These are phyloP conservation scores for Ophiostoma himal-ulmi DNA, from an alignment of 2,329 filamentous ascomycete species.

Conservation along the genomic window DNA sequence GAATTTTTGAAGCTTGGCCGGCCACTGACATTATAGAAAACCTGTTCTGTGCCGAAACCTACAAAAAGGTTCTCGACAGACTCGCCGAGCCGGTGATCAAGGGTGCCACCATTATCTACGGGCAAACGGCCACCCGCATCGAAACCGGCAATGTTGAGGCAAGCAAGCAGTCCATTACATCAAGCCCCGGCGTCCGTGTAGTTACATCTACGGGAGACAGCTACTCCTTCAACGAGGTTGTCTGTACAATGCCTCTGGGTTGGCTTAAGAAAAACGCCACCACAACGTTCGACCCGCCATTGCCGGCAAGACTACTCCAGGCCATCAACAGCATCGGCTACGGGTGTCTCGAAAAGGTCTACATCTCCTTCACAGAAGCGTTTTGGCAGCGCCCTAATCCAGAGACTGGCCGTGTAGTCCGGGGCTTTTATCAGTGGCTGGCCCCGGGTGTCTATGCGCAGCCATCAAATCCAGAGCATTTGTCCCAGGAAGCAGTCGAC, in stretches of 20 bases:
- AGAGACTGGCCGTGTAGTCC: constrained; percentile 38
- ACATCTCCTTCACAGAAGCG: constrained; percentile 64
- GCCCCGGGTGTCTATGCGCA: constrained; percentile 58
- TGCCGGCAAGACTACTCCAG: constrained; percentile 51
- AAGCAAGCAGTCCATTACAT: constrained; percentile 15
- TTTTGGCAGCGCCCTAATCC: constrained; percentile 59
- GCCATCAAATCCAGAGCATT: constrained; percentile 55
- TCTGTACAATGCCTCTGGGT: constrained; percentile 62
- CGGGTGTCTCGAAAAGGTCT: constrained; percentile 59
- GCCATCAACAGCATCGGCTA: constrained; percentile 63
- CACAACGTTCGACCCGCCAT: constrained; percentile 53
- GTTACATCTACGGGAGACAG: constrained; percentile 41
- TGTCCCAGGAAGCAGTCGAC: constrained; percentile 73
- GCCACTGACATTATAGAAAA: constrained; percentile 42
- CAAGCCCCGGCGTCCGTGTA: constrained; percentile 38
- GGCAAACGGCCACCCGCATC: constrained; percentile 45
- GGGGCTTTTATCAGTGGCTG: constrained; percentile 72
- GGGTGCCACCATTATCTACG: constrained; percentile 48
- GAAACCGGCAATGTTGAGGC: constrained; percentile 27
- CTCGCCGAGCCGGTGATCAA: constrained; percentile 54
- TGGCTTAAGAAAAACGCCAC: constrained; percentile 57
- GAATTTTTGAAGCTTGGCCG: not conserved
- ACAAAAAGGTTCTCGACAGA: constrained; percentile 51
- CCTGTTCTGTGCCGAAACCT: constrained; percentile 55
- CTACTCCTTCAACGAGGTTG: constrained; percentile 59